phyloP scores from a whole-genome alignment of 2,329 filamentous ascomycete species.

The Hyphodiscus sp. region DNA sequence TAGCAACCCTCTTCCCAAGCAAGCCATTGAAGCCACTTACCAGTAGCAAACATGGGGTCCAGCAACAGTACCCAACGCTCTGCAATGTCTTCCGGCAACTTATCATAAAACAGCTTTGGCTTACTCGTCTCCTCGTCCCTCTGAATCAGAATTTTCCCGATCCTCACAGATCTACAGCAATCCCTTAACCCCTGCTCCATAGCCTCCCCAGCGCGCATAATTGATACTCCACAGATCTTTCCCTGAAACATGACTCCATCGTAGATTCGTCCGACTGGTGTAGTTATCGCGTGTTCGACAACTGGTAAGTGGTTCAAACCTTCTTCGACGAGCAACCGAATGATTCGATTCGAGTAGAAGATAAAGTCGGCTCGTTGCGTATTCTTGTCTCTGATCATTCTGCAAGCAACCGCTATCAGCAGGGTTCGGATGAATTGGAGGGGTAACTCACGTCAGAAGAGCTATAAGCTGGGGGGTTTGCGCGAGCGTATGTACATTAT shows the following conservation, averaged over 20 bases:
- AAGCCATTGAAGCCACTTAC: slow-evolving; percentile 39
- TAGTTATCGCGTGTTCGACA: slow-evolving; percentile 80
- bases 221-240: slow-evolving; percentile 97
- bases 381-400: slow-evolving; percentile 89
- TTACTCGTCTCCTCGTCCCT: slow-evolving; percentile 89
- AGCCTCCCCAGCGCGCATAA: slow-evolving; percentile 95
- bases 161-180: slow-evolving; percentile 95
- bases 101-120: slow-evolving; percentile 96
- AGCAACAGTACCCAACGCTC: slow-evolving; percentile 88
- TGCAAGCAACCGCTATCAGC: slow-evolving; percentile 34
- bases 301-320: slow-evolving; percentile 94
- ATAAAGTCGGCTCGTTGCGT: slow-evolving; percentile 95
- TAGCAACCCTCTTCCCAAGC: background rate
- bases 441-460: slow-evolving; percentile 76
- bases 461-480: slow-evolving; percentile 97
- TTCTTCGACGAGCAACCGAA: slow-evolving; percentile 92
- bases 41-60: slow-evolving; percentile 99
- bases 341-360: slow-evolving; percentile 98
- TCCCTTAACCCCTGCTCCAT: slow-evolving; percentile 97
- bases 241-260: slow-evolving; percentile 91
- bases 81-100: slow-evolving; percentile 88
- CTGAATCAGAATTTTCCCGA: slow-evolving; percentile 98
- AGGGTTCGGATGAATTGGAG: background rate
- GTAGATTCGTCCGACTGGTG: slow-evolving; percentile 83
- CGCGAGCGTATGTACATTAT: slow-evolving; percentile 83